These are phyloP conservation scores for Dioscorea cayenensis DNA, from an alignment of 116 monocot species.

Conservation along the genomic window DNA sequence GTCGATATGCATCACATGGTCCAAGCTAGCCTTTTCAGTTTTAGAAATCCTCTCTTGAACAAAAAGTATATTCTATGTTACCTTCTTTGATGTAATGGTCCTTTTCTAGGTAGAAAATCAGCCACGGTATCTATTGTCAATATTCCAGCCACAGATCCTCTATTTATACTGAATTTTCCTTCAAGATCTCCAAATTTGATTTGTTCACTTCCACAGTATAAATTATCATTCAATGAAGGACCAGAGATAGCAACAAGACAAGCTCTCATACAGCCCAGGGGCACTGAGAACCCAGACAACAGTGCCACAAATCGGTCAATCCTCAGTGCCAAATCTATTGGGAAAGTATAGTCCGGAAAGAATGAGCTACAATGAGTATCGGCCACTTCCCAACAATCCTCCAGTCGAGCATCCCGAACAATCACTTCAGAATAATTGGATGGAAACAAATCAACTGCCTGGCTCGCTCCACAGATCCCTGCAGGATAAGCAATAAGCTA, in stretches of 20 bases:
- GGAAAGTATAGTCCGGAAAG: conserved; percentile 70
- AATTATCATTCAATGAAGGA: conserved; percentile 12
- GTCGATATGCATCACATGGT: background rate
- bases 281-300: conserved; percentile 65
- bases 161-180: conserved; percentile 38
- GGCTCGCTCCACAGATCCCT: conserved; percentile 58
- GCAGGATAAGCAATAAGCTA: background rate
- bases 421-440: conserved; percentile 45
- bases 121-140: conserved; percentile 76
- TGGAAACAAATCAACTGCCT: conserved; percentile 54
- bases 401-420: conserved; percentile 70
- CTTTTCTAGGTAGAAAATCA: conserved; percentile 90
- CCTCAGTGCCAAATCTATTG: conserved; percentile 56
- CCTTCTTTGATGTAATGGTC: conserved; percentile 71
- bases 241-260: conserved; percentile 67
- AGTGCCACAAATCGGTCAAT: conserved; percentile 61
- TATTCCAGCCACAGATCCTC: conserved; percentile 65
- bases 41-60: background rate
- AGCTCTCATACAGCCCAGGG: conserved; percentile 62
- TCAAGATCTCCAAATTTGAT: conserved; percentile 43
- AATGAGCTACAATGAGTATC: conserved; percentile 91
- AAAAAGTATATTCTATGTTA: conserved; percentile 7
- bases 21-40: background rate
- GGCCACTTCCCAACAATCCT: conserved; percentile 95
- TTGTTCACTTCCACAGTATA: conserved; percentile 45